Evolutionary conservation across 495 filamentous ascomycete genomes (phyloP).

Genomic region (Daldinia grandis): DNA sequence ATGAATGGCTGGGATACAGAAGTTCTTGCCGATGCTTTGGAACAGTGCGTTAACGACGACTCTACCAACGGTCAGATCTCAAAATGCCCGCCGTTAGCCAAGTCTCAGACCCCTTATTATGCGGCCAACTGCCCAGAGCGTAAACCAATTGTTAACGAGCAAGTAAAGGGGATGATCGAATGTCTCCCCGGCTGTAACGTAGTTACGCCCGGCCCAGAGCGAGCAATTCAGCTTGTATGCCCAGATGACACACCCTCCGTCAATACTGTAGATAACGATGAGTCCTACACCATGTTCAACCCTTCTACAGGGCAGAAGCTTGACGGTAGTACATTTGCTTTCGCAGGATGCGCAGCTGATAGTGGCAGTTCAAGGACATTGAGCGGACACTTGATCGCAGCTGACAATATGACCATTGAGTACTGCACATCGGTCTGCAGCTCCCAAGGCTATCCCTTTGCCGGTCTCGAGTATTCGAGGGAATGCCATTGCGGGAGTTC

Average conservation of each 20-base stretch:
- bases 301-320: slow-evolving; percentile 23
- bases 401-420: slow-evolving; percentile 49
- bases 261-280: slow-evolving; percentile 12
- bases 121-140: slow-evolving; percentile 49
- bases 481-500: slow-evolving; percentile 47
- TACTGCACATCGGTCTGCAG: slow-evolving; percentile 51
- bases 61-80: slow-evolving; percentile 57
- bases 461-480: slow-evolving; percentile 52
- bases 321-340: slow-evolving; percentile 39
- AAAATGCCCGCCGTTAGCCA: slow-evolving; percentile 58
- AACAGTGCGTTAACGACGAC: slow-evolving; percentile 61
- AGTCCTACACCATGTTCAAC: slow-evolving; percentile 18
- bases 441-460: slow-evolving; percentile 45
- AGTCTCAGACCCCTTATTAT: slow-evolving; percentile 54
- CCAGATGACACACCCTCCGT: slow-evolving; percentile 20
- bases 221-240: slow-evolving; percentile 30
- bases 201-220: slow-evolving; percentile 52
- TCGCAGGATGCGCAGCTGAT: slow-evolving; percentile 62
- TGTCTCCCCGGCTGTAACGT: slow-evolving; percentile 63
- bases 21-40: slow-evolving; percentile 65
- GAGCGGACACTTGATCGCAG: slow-evolving; percentile 3
- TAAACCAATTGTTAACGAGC: slow-evolving; percentile 46
- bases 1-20: slow-evolving; percentile 72
- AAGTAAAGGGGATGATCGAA: slow-evolving; percentile 44
- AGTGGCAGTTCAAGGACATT: slow-evolving; percentile 15